A percentile compares a stretch with the other conserved stretches of the same genome.
phyloP scores from a whole-genome alignment of 441 rosid species.

The Mallotus repandus region DNA sequence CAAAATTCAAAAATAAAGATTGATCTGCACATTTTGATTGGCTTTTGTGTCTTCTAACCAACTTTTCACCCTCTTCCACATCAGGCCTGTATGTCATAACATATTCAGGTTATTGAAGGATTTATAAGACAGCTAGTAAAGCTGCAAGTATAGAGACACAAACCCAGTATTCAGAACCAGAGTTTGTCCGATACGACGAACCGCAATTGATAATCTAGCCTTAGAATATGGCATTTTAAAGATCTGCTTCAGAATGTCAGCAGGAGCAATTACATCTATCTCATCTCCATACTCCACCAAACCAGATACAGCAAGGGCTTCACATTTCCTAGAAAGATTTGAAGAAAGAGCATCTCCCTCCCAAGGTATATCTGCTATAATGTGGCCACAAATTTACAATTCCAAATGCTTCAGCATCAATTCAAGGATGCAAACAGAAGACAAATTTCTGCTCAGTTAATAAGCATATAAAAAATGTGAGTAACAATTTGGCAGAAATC shows the following conservation, averaged over 20 bases:
- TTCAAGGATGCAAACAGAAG: conserved; percentile 4
- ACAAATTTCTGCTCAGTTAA: background rate
- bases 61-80: conserved; percentile 86
- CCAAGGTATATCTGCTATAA: conserved; percentile 58
- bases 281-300: conserved; percentile 93
- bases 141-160: conserved; percentile 23
- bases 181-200: conserved; percentile 88
- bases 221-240: conserved; percentile 95
- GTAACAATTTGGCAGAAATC: background rate
- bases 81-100: conserved; percentile 63
- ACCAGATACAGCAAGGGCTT: conserved; percentile 90
- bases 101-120: conserved; percentile 16
- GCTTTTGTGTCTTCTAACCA: conserved; percentile 69
- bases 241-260: conserved; percentile 90
- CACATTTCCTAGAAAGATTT: conserved; percentile 70
- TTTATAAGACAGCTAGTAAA: conserved; percentile 8
- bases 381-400: conserved; percentile 19
- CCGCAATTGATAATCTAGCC: conserved; percentile 88
- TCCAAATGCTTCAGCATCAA: background rate
- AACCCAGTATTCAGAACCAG: conserved; percentile 90
- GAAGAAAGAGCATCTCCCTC: conserved; percentile 63
- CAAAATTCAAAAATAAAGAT: conserved; percentile 83
- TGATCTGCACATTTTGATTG: conserved; percentile 85
- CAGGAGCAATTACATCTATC: conserved; percentile 85
- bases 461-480: background rate